Conservation (phyloP, 2,329 filamentous ascomycete genomes). For the Monosporascus cannonballus region DNA sequence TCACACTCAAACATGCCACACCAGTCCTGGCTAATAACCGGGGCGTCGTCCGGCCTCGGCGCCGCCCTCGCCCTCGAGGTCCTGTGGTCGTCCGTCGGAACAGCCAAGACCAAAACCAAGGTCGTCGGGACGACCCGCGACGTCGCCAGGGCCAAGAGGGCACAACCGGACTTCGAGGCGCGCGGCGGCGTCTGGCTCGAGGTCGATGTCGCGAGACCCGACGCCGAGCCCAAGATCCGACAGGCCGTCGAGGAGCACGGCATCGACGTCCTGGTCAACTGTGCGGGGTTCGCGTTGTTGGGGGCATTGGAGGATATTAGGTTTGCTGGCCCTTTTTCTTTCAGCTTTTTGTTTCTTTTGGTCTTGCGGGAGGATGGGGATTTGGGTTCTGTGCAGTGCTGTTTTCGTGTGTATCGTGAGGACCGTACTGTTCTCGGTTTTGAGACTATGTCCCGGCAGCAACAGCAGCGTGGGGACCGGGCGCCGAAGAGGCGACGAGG, state of each 20-base stretch:
- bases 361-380: too few relatives aligned
- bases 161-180: slow-evolving; percentile 6
- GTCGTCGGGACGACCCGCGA: slow-evolving; percentile 7
- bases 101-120: slow-evolving; percentile 1
- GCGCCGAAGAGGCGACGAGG: too few relatives aligned
- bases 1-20: not conserved
- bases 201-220: slow-evolving; percentile 4
- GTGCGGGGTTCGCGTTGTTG: slow-evolving; percentile 6
- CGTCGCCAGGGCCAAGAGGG: slow-evolving; percentile 4
- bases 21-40: slow-evolving; percentile 7
- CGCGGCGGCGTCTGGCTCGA: slow-evolving; percentile 8
- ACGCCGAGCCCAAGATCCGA: slow-evolving; percentile 4
- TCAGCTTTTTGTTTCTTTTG: not conserved
- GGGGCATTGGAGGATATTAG: slow-evolving; percentile 8
- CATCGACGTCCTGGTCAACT: slow-evolving; percentile 10
- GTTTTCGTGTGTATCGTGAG: too few relatives aligned
- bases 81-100: not conserved
- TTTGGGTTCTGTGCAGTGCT: too few relatives aligned
- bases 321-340: slow-evolving; percentile 1
- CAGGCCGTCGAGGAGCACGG: slow-evolving; percentile 3
- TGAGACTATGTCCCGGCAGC: too few relatives aligned
- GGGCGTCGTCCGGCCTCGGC: slow-evolving; percentile 9
- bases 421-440: too few relatives aligned
- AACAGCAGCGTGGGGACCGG: too few relatives aligned
- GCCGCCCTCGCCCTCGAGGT: slow-evolving; percentile 1